Percentiles rank a stretch among this genome's conserved stretches.
Conservation (phyloP, 2,329 filamentous ascomycete genomes). For the Xylaria arbuscula region DNA sequence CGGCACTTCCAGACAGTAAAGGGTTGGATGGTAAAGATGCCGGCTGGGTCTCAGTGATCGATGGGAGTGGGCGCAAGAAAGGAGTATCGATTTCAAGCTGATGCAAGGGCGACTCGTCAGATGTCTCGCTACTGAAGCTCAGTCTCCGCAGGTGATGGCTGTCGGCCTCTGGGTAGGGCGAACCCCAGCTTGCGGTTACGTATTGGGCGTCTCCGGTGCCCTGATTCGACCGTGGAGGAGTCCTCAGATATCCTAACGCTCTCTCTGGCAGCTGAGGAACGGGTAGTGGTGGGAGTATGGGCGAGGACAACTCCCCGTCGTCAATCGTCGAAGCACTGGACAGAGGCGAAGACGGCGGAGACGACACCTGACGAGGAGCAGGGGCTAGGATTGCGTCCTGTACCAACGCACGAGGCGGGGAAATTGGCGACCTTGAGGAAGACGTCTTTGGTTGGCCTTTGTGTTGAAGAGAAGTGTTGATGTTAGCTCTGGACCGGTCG, state of each 20-base stretch:
- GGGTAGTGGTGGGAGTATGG: constrained; percentile 67
- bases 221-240: constrained; percentile 53
- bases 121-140: constrained; percentile 68
- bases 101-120: constrained; percentile 70
- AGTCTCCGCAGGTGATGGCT: constrained; percentile 59
- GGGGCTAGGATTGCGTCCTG: constrained; percentile 64
- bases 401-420: constrained; percentile 70
- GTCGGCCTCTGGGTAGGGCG: constrained; percentile 81
- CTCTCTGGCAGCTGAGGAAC: constrained; percentile 68
- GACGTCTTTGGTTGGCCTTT: constrained; percentile 65
- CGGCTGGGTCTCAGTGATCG: constrained; percentile 53
- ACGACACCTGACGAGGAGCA: constrained; percentile 52
- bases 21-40: constrained; percentile 48
- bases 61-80: constrained; percentile 68
- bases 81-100: constrained; percentile 71
- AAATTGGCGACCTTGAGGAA: constrained; percentile 59
- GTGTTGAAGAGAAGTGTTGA: constrained; percentile 15
- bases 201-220: constrained; percentile 57
- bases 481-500: constrained; percentile 33
- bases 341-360: constrained; percentile 67
- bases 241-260: constrained; percentile 65
- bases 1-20: constrained; percentile 61
- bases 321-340: constrained; percentile 71
- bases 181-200: constrained; percentile 88
- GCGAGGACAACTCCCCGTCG: constrained; percentile 65